phyloP scores from a whole-genome alignment of 306 rosid species.

The Prunus mira region DNA sequence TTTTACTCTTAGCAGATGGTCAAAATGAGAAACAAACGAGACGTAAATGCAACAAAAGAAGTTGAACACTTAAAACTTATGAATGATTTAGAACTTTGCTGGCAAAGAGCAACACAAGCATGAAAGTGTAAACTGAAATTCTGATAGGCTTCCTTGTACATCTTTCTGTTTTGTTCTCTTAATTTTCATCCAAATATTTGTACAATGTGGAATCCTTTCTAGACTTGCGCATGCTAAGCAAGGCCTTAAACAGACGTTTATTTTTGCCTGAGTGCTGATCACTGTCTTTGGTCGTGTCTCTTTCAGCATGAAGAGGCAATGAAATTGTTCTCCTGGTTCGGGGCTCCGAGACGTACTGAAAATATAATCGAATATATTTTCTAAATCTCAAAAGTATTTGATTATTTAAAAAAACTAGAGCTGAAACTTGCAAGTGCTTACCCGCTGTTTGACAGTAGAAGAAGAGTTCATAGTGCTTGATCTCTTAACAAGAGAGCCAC shows the following conservation, averaged over 20 bases:
- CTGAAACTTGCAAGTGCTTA: conserved; percentile 13
- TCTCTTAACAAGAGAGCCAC: conserved; percentile 27
- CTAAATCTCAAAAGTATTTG: not conserved
- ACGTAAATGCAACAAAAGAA: too few species aligned
- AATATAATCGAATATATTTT: not conserved
- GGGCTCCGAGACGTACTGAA: conserved; percentile 27
- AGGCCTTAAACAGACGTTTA: conserved; percentile 28
- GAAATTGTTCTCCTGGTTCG: conserved; percentile 29
- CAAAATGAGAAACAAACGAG: too few species aligned
- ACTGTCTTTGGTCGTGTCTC: conserved; percentile 13
- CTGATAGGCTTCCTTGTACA: not conserved
- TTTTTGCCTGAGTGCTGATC: conserved; percentile 9
- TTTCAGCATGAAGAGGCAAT: conserved; percentile 7
- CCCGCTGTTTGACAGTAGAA: conserved; percentile 17
- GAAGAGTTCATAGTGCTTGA: conserved; percentile 26
- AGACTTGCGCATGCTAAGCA: conserved; percentile 29
- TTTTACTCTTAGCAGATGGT: not conserved
- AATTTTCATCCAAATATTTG: conserved; percentile 25
- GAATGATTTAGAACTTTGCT: not conserved
- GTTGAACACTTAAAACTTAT: not conserved
- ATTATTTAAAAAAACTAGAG: not conserved
- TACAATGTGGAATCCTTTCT: conserved; percentile 14
- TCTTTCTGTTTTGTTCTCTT: not conserved
- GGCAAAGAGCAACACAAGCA: not conserved
- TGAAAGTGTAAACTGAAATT: not conserved